Evolutionary conservation across 2,329 filamentous ascomycete genomes (phyloP).

Genomic region (Scytalidium sp.): DNA sequence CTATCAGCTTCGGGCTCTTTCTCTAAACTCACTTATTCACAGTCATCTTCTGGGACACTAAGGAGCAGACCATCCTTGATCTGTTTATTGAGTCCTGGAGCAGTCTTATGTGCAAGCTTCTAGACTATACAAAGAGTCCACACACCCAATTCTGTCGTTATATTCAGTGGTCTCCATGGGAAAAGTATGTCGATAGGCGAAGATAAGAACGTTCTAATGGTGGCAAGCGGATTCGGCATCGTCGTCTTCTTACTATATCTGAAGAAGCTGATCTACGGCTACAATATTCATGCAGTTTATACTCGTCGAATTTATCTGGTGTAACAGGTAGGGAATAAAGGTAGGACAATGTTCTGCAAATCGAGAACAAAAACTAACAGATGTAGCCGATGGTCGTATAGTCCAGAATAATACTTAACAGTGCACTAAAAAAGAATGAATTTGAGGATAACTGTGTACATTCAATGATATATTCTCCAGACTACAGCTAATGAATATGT

Average conservation of each 20-base stretch:
- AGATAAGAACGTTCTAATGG: conserved; percentile 30
- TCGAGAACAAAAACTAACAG: neutral
- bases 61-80: conserved; percentile 20
- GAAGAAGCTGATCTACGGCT: conserved; percentile 32
- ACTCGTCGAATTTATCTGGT: conserved; percentile 31
- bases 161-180: conserved; percentile 32
- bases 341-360: neutral
- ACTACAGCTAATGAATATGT: too few relatives aligned
- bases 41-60: conserved; percentile 21
- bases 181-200: conserved; percentile 21
- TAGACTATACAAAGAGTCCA: conserved; percentile 9
- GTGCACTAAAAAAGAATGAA: neutral
- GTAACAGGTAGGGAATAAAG: conserved; percentile 23
- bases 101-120: conserved; percentile 26
- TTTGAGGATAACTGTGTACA: neutral
- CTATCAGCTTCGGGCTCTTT: conserved; percentile 13
- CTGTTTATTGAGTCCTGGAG: conserved; percentile 28
- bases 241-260: conserved; percentile 31
- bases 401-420: neutral
- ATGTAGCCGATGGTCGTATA: neutral
- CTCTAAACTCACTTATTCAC: conserved; percentile 27
- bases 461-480: too few relatives aligned
- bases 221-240: conserved; percentile 33
- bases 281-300: conserved; percentile 25
- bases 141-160: conserved; percentile 11